Base-by-base conservation (phyloP, 2,329 filamentous ascomycete genomes). In the Penicillium sp. region DNA sequence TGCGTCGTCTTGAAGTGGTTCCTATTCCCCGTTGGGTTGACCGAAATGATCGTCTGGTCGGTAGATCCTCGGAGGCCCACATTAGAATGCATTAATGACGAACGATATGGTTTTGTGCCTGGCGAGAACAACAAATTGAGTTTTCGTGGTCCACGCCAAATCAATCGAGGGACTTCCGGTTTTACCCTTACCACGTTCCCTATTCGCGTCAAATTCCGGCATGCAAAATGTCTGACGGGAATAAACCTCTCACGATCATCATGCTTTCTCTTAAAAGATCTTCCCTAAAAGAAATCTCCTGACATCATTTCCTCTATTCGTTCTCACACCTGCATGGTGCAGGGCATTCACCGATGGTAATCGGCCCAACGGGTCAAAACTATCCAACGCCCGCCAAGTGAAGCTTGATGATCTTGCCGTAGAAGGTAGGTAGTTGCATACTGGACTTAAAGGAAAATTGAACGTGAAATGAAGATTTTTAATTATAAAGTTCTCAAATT, bases 51-150 rank as follows among this genome's bases (percentile, higher is more conserved):
- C 55, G 61, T 46, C 60, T 47, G 50, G 55, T 61, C 61, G 61
- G 61, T 53, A 61, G 61, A 63, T 63, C 61, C 49, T 61, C 61
- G 58, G 61, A 45, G 53, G 23, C 47, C 54, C 58, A 58, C 59
- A 50, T 3, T 25, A 45, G 16, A 53, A 47, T 54, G 46, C 44
- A 37, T 51, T 51, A 50, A 52, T 57, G 52, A 57, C 54, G 55
- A 59, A 23, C 27, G 13, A 23, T 31, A 37, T 33, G 13, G 16
- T 49, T 35, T 21, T 23, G 27, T 35, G 19, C 46, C 46, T 49
- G 21, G 29, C 9, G 27, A 47, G 14, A 49, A 19, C 31, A 37
- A 7, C 29, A 48, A 29, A 49, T 49, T 49, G 46, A 49, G 21
- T 49, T 49, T 25, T 8, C 21, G 29, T 13, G 27, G 19, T 23